Conservation (phyloP, 768 basidiomycete genomes). For the Rhodotorula taiwanensis region DNA sequence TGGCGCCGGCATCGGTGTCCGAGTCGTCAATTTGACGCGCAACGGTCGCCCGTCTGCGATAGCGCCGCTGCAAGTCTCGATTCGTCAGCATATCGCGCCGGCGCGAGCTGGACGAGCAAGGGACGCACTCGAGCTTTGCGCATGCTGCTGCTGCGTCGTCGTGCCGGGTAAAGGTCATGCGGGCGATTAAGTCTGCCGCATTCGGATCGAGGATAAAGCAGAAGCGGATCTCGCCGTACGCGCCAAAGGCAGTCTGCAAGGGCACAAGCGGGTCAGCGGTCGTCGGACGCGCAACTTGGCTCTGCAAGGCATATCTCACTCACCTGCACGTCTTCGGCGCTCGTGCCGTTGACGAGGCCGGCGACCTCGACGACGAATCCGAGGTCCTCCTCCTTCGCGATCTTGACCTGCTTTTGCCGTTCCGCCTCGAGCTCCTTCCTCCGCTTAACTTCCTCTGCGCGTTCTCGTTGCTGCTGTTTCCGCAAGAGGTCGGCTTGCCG, state of each 20-base stretch:
- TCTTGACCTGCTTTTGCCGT: not conserved
- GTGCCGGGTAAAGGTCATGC: constrained; percentile 23
- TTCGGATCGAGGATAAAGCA: constrained; percentile 26
- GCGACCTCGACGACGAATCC: constrained; percentile 33
- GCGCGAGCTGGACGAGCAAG: too few relatives aligned
- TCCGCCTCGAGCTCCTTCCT: constrained; percentile 12
- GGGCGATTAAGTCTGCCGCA: constrained; percentile 9
- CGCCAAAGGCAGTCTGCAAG: constrained; percentile 27
- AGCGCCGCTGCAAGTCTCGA: constrained; percentile 14
- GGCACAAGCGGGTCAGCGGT: not conserved
- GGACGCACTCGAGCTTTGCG: constrained; percentile 26
- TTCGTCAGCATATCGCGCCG: too few relatives aligned
- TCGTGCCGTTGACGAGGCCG: constrained; percentile 28
- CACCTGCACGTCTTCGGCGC: constrained; percentile 33
- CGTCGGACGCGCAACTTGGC: too few relatives aligned
- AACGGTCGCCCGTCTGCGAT: constrained; percentile 33
- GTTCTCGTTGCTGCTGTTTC: constrained; percentile 1
- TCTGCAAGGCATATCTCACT: not conserved
- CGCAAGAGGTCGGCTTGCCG: not conserved
- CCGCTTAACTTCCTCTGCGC: not conserved
- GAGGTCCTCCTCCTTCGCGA: constrained; percentile 16
- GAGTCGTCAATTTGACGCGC: constrained; percentile 1
- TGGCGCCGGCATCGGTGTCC: constrained; percentile 4
- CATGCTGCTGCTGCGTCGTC: constrained; percentile 22
- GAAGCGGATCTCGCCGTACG: constrained; percentile 30